phyloP scores from a whole-genome alignment of 352 stramenopile genomes.

The Phytophthora cajani region DNA sequence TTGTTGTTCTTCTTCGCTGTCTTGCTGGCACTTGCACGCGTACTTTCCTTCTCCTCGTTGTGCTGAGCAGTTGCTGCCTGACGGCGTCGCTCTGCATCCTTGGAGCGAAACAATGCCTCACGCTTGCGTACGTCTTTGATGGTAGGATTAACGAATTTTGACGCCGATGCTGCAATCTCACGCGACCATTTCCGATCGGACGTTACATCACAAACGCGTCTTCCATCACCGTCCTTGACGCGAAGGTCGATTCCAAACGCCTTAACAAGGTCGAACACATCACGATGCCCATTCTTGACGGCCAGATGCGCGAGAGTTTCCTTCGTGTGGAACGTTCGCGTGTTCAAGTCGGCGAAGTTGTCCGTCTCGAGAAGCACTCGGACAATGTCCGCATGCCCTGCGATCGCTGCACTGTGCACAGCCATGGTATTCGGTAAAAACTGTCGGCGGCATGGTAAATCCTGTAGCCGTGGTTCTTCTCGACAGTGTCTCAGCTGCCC shows the following conservation, averaged over 20 bases:
- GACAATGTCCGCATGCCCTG: conserved; percentile 27
- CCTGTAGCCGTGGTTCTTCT: neutral
- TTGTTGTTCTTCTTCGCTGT: neutral
- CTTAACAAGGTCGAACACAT: conserved; percentile 12
- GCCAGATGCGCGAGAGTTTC: conserved; percentile 34
- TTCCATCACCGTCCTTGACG: conserved; percentile 11
- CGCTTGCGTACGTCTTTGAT: neutral
- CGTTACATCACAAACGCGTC: conserved; percentile 16
- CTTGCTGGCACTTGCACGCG: neutral
- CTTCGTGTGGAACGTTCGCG: conserved; percentile 25
- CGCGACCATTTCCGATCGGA: conserved; percentile 6
- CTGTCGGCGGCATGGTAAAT: neutral
- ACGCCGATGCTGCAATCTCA: conserved; percentile 7
- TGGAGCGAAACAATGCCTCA: neutral
- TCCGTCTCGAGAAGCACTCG: conserved; percentile 28
- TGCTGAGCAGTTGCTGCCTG: neutral
- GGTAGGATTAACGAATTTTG: neutral
- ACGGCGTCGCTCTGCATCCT: neutral
- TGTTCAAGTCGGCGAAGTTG: conserved; percentile 34
- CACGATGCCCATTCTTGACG: conserved; percentile 23
- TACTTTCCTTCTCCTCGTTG: neutral
- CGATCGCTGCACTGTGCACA: conserved; percentile 27
- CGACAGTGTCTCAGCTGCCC: conserved; percentile 15
- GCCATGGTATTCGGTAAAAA: conserved; percentile 23
- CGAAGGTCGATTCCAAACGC: conserved; percentile 17